A percentile compares a stretch with the other conserved stretches of the same genome.
These are phyloP conservation scores for Termitomyces sp. DNA, from an alignment of 768 basidiomycete genomes.

Conservation along the genomic window DNA sequence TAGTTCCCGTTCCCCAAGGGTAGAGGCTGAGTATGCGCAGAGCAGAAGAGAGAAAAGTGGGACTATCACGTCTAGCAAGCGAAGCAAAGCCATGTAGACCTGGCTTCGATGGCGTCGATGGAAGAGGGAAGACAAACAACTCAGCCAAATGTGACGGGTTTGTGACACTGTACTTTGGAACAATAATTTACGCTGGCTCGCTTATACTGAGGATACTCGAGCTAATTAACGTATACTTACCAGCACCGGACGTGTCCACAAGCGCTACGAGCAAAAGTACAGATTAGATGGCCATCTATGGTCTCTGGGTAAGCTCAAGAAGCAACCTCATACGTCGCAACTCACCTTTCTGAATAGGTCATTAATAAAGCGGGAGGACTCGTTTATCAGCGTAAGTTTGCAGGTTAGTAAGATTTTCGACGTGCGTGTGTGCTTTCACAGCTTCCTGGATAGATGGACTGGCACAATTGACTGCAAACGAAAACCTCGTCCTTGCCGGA, in stretches of 20 bases:
- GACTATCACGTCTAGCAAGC: constrained; percentile 18
- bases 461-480: constrained; percentile 84
- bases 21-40: constrained; percentile 28
- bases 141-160: neutral
- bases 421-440: neutral
- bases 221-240: neutral
- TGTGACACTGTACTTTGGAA: neutral
- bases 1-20: constrained; percentile 35
- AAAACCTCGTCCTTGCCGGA: constrained; percentile 92
- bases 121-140: neutral
- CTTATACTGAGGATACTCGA: too few relatives aligned
- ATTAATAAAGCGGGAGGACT: constrained; percentile 99
- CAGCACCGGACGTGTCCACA: neutral
- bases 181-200: too few relatives aligned
- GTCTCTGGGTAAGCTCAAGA: constrained; percentile 64
- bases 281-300: constrained; percentile 65
- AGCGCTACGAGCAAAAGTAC: neutral
- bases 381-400: constrained; percentile 89
- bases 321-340: neutral
- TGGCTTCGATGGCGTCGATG: neutral
- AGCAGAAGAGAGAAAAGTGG: constrained; percentile 23
- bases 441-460: constrained; percentile 66
- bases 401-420: constrained; percentile 46
- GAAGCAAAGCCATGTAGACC: constrained; percentile 6
- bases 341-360: constrained; percentile 39